A percentile compares a stretch with the other conserved stretches of the same genome.
phyloP scores from a whole-genome alignment of 2,329 filamentous ascomycete genomes.

The Pseudocercospora musae region DNA sequence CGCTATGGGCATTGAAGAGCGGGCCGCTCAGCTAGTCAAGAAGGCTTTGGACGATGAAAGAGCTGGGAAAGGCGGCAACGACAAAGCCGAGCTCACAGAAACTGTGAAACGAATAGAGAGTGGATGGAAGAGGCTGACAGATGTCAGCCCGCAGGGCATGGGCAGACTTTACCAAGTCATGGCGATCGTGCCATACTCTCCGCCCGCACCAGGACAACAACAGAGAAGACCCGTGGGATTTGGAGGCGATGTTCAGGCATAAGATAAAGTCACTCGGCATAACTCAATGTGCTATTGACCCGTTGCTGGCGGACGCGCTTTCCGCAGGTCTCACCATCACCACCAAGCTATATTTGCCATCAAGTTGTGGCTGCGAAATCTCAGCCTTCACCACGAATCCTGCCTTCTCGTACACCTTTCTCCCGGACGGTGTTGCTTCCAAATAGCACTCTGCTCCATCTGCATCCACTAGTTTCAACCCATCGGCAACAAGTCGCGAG shows the following conservation, averaged over 20 bases:
- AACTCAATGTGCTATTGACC: not conserved
- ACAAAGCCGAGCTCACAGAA: constrained; percentile 43
- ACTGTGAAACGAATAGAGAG: constrained; percentile 62
- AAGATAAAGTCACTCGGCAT: not conserved
- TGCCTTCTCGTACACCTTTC: constrained; percentile 4
- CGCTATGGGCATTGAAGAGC: constrained; percentile 77
- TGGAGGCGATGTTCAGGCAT: constrained; percentile 59
- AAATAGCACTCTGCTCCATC: constrained; percentile 7
- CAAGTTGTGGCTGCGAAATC: constrained; percentile 1
- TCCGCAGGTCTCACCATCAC: constrained; percentile 9
- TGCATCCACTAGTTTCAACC: constrained; percentile 6
- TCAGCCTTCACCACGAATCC: constrained; percentile 6
- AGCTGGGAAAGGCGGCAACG: constrained; percentile 35
- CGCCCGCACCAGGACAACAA: constrained; percentile 60
- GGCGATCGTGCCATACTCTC: constrained; percentile 69
- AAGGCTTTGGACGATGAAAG: constrained; percentile 37
- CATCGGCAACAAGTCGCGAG: constrained; percentile 1
- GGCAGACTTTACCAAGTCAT: constrained; percentile 91
- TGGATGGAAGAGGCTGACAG: constrained; percentile 80
- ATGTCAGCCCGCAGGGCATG: constrained; percentile 80
- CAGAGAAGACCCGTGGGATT: constrained; percentile 82
- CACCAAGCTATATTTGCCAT: constrained; percentile 5
- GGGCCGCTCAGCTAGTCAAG: constrained; percentile 65
- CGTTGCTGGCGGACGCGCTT: not conserved
- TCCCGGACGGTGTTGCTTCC: constrained; percentile 2